phyloP scores from a whole-genome alignment of 257 asterid genomes.

The Solanum lycopersicoides region DNA sequence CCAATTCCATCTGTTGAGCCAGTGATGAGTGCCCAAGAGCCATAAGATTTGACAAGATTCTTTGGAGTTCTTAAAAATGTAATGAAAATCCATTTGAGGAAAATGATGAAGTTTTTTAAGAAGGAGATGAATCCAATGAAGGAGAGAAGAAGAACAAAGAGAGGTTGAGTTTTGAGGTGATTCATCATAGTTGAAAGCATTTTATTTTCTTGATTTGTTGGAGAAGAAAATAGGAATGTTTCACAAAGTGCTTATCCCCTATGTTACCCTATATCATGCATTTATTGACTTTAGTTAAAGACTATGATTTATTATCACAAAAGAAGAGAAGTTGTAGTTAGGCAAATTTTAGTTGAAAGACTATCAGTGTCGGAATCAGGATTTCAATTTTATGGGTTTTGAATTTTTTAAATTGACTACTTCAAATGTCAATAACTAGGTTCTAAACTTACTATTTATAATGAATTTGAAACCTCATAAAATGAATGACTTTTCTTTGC shows the following conservation, averaged over 20 bases:
- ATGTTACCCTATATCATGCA: neutral
- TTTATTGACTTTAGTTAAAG: neutral
- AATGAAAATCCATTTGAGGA: conserved; percentile 36
- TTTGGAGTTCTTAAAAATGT: conserved; percentile 33
- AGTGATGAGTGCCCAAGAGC: conserved; percentile 77
- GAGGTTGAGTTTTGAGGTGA: conserved; percentile 25
- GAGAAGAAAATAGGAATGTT: neutral
- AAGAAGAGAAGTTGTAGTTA: neutral
- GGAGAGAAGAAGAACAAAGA: conserved; percentile 32
- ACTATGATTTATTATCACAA: neutral
- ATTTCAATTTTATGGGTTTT: neutral
- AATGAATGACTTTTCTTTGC: neutral
- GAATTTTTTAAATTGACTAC: neutral
- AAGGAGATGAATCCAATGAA: conserved; percentile 39
- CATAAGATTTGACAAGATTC: conserved; percentile 41
- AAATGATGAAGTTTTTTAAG: conserved; percentile 3
- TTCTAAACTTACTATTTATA: neutral
- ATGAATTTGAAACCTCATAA: neutral
- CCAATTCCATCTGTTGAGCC: conserved; percentile 93
- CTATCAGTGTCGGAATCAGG: rapidly evolving
- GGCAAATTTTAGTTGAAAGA: neutral
- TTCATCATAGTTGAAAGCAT: conserved; percentile 17
- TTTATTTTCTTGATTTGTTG: conserved; percentile 1
- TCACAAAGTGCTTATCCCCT: neutral
- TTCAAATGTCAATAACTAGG: neutral